A percentile compares a stretch with the other conserved stretches of the same genome.
phyloP scores from a whole-genome alignment of 768 basidiomycete genomes.

The Piloderma croceum region DNA sequence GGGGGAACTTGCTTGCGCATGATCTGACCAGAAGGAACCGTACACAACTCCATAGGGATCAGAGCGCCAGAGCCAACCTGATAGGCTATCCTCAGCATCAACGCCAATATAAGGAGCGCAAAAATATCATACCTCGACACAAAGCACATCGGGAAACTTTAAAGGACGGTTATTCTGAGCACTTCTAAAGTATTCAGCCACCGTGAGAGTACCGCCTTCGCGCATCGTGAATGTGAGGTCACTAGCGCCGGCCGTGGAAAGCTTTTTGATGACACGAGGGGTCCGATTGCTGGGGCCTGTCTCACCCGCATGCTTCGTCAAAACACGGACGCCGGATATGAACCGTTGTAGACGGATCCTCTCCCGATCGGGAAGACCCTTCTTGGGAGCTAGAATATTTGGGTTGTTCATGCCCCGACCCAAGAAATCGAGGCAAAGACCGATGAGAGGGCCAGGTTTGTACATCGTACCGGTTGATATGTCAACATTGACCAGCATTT shows the following conservation, averaged over 20 bases:
- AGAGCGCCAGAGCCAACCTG: slow-evolving; percentile 59
- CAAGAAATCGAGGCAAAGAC: slow-evolving; percentile 54
- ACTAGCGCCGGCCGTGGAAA: slow-evolving; percentile 49
- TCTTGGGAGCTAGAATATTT: slow-evolving; percentile 34
- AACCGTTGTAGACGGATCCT: slow-evolving; percentile 51
- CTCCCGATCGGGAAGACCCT: slow-evolving; percentile 44
- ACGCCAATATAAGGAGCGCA: neutral
- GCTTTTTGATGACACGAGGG: slow-evolving; percentile 57
- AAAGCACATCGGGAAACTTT: slow-evolving; percentile 56
- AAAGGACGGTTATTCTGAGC: slow-evolving; percentile 49
- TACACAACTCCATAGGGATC: slow-evolving; percentile 64
- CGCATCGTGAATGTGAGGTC: slow-evolving; percentile 50
- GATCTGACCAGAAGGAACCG: slow-evolving; percentile 59
- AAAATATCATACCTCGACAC: slow-evolving; percentile 51
- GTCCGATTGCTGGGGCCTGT: slow-evolving; percentile 24
- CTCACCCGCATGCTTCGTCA: slow-evolving; percentile 35
- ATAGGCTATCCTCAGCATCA: slow-evolving; percentile 18
- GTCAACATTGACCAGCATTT: slow-evolving; percentile 69
- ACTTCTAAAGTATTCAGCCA: slow-evolving; percentile 66
- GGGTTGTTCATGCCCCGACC: slow-evolving; percentile 25
- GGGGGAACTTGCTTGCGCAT: slow-evolving; percentile 67
- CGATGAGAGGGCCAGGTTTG: slow-evolving; percentile 53
- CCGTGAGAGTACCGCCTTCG: slow-evolving; percentile 50
- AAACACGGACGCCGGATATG: slow-evolving; percentile 46
- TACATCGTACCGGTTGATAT: slow-evolving; percentile 77